Conservation (phyloP, 2,329 filamentous ascomycete genomes). For the Taxawa tesnikishii region DNA sequence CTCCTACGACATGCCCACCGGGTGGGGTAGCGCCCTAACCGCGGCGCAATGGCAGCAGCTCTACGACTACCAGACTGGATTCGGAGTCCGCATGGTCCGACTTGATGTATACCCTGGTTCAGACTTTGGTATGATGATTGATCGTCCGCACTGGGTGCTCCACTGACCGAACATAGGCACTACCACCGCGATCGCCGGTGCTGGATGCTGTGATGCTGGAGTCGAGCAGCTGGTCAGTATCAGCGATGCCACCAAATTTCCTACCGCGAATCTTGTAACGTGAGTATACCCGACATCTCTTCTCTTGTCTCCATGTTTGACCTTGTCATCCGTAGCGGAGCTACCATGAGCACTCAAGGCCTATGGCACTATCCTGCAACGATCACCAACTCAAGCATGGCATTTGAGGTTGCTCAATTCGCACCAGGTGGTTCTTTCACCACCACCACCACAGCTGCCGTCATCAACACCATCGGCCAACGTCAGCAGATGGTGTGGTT, state of each 20-base stretch:
- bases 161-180: conserved; percentile 2
- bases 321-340: too few species aligned
- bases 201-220: conserved; percentile 35
- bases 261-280: conserved; percentile 41
- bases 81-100: conserved; percentile 49
- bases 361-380: conserved; percentile 48
- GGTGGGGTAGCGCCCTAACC: conserved; percentile 42
- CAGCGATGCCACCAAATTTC: conserved; percentile 41
- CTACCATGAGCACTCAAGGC: conserved; percentile 34
- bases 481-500: conserved; percentile 53
- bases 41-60: conserved; percentile 43
- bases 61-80: conserved; percentile 45
- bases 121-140: conserved; percentile 28
- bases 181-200: conserved; percentile 20
- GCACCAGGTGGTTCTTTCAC: conserved; percentile 27
- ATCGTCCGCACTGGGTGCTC: too few species aligned
- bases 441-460: conserved; percentile 36
- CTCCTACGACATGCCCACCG: conserved; percentile 38
- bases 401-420: conserved; percentile 44
- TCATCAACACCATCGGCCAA: conserved; percentile 46
- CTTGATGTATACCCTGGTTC: conserved; percentile 44
- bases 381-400: conserved; percentile 40
- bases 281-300: conserved; percentile 10
- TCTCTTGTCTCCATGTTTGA: too few species aligned
- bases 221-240: conserved; percentile 42